phyloP scores from a whole-genome alignment of 129 eudicot species.

The Oenanthe sinensis region DNA sequence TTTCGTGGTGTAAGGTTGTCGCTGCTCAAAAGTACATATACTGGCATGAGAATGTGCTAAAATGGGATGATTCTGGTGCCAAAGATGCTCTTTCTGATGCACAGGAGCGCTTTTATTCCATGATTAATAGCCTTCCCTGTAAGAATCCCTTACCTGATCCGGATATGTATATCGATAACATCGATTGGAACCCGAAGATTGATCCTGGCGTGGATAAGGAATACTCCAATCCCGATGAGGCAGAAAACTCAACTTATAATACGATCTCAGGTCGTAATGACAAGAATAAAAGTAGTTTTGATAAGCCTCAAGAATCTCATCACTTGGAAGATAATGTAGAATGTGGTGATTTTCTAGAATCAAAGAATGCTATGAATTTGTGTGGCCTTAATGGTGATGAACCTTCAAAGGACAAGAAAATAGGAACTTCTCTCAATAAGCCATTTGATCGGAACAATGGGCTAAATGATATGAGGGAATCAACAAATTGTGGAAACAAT shows the following conservation, averaged over 20 bases:
- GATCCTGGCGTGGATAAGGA: constrained; percentile 51
- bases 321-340: constrained; percentile 6
- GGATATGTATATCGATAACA: constrained; percentile 43
- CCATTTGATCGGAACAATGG: constrained; percentile 32
- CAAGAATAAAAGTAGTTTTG: constrained; percentile 19
- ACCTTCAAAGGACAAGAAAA: constrained; percentile 19
- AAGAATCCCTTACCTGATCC: constrained; percentile 47
- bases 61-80: constrained; percentile 82
- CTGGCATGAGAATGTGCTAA: constrained; percentile 42
- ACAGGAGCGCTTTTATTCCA: constrained; percentile 50
- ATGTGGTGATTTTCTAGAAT: constrained; percentile 17
- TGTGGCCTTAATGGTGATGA: constrained; percentile 14
- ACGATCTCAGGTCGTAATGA: constrained; percentile 18
- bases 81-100: constrained; percentile 49
- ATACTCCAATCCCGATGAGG: constrained; percentile 52
- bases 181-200: constrained; percentile 62
- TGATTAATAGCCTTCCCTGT: constrained; percentile 41
- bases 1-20: constrained; percentile 57
- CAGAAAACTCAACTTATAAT: constrained; percentile 10
- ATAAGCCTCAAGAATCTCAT: constrained; percentile 33
- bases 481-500: not conserved
- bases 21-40: constrained; percentile 44
- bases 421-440: constrained; percentile 30
- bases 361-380: constrained; percentile 22
- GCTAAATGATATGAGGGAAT: not conserved